Conservation (phyloP, 768 basidiomycete genomes). For the Lactarius vividus region DNA sequence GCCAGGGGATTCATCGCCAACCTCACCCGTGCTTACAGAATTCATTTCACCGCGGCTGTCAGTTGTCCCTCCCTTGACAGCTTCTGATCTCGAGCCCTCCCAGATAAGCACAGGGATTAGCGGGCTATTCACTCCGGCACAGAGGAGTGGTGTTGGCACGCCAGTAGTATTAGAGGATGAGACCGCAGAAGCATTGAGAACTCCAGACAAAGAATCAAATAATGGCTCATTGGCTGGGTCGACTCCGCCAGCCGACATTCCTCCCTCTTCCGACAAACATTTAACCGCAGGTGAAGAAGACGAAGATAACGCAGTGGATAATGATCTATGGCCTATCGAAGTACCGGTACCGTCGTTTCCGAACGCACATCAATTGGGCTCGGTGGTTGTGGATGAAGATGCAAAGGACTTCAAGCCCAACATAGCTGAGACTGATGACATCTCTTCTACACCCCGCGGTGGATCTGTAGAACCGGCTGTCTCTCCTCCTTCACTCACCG, state of each 20-base stretch:
- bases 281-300: background rate
- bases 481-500: background rate
- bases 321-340: background rate
- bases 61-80: conserved; percentile 8
- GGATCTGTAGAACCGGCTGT: background rate
- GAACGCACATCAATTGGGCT: background rate
- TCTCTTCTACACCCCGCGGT: background rate
- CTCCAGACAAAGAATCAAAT: background rate
- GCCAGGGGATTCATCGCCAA: conserved; percentile 8
- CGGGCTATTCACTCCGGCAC: conserved; percentile 27
- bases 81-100: conserved; percentile 7
- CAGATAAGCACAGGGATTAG: conserved; percentile 13
- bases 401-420: background rate
- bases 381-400: background rate
- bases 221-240: background rate
- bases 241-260: background rate
- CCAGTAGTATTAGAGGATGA: conserved; percentile 23
- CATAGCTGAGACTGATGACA: background rate
- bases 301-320: background rate
- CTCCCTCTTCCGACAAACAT: background rate
- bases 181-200: background rate
- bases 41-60: conserved; percentile 12
- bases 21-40: too few species aligned
- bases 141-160: conserved; percentile 19
- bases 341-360: background rate